Evolutionary conservation across 108 stramenopile species (phyloP).

Genomic region (Discostella stelligeroides): DNA sequence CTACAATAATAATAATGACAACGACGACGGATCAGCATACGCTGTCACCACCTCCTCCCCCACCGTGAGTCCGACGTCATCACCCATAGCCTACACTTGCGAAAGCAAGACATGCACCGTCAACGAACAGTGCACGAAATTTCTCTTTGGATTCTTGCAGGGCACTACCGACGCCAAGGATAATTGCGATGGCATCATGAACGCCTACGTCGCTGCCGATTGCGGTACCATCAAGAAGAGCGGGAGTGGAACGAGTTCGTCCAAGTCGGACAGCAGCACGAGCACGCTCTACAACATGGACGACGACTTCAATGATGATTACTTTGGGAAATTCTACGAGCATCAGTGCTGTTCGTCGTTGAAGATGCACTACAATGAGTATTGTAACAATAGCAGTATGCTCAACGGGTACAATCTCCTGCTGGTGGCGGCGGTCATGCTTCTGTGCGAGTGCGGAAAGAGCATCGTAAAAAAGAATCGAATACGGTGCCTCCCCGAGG

Average conservation of each 20-base stretch:
- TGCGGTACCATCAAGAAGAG: constrained; percentile 53
- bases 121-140: constrained; percentile 66
- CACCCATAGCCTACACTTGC: constrained; percentile 16
- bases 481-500: constrained; percentile 80
- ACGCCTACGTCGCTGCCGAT: constrained; percentile 73
- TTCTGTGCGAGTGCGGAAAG: constrained; percentile 76
- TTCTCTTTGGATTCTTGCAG: constrained; percentile 74
- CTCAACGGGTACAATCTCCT: constrained; percentile 63
- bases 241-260: constrained; percentile 14
- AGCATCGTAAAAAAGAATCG: constrained; percentile 54
- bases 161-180: constrained; percentile 86
- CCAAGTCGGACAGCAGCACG: constrained; percentile 1
- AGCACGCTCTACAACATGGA: constrained; percentile 35
- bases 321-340: constrained; percentile 59
- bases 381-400: constrained; percentile 61
- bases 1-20: background rate
- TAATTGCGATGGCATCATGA: constrained; percentile 78
- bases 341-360: constrained; percentile 66
- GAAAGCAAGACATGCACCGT: constrained; percentile 44
- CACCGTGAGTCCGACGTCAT: background rate
- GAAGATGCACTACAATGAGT: constrained; percentile 50
- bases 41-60: background rate
- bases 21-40: background rate
- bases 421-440: constrained; percentile 71
- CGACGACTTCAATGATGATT: constrained; percentile 68